These are phyloP conservation scores for Dryas drummondii DNA, from an alignment of 306 rosid species.

Conservation along the genomic window DNA sequence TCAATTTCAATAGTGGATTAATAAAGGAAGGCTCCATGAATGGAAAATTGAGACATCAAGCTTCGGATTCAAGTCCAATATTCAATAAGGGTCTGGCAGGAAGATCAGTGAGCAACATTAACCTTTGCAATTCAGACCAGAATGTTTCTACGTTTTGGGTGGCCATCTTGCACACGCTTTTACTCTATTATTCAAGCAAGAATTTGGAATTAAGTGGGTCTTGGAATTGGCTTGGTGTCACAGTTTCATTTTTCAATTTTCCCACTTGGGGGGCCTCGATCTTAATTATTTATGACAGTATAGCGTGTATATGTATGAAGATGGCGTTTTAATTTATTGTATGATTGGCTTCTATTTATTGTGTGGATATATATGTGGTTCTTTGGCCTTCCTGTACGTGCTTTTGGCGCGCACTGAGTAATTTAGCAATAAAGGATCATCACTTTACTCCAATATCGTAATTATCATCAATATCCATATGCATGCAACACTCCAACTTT, in stretches of 20 bases:
- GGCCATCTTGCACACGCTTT: conserved; percentile 49
- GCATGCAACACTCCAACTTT: background rate
- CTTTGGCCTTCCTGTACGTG: background rate
- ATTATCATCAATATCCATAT: too few species aligned
- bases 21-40: conserved; percentile 64
- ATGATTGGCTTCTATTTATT: conserved; percentile 14
- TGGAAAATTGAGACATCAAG: conserved; percentile 43
- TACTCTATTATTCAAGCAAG: conserved; percentile 35
- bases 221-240: conserved; percentile 12
- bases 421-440: conserved; percentile 14
- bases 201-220: background rate
- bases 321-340: background rate
- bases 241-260: background rate
- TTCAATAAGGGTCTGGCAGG: conserved; percentile 58
- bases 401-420: background rate
- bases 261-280: background rate
- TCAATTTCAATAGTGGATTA: conserved; percentile 45
- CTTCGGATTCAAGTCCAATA: conserved; percentile 41
- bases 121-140: conserved; percentile 35
- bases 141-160: conserved; percentile 44
- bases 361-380: background rate
- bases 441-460: too few species aligned
- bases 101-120: conserved; percentile 23
- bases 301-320: background rate
- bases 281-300: background rate